These are phyloP conservation scores for Mycena maculata DNA, from an alignment of 768 basidiomycete species.

Conservation along the genomic window DNA sequence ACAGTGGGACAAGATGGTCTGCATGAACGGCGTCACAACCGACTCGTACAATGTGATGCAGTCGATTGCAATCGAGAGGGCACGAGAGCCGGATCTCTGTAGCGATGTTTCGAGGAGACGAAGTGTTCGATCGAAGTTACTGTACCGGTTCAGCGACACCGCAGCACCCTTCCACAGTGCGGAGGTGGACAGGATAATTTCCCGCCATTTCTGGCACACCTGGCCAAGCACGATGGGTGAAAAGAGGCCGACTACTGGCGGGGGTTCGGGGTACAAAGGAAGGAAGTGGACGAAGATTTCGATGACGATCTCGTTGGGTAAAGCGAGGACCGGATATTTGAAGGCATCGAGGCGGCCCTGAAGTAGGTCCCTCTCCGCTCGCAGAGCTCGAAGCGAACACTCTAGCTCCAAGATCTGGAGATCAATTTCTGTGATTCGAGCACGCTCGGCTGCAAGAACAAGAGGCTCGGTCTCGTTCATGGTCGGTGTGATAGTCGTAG, in stretches of 20 bases:
- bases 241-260: not conserved
- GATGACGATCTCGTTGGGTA: constrained; percentile 8
- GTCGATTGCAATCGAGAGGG: not conserved
- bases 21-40: not conserved
- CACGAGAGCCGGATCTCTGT: not conserved
- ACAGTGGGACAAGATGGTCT: not conserved
- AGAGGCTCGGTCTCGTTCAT: no score
- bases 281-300: constrained; percentile 14
- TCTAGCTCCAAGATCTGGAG: not conserved
- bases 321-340: not conserved
- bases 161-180: not conserved
- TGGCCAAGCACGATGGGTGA: not conserved
- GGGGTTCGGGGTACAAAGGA: not conserved
- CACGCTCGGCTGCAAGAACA: not conserved
- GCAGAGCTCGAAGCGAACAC: not conserved
- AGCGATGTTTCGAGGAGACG: not conserved
- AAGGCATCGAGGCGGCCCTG: not conserved
- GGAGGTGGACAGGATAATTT: not conserved
- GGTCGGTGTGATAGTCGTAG: no score
- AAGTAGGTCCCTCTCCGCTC: not conserved
- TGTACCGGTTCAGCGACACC: no score
- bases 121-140: not conserved
- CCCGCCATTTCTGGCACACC: not conserved
- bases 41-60: no score
- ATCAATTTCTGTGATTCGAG: not conserved